phyloP scores from a whole-genome alignment of 495 filamentous ascomycete species.

The Penicillium goetzii region DNA sequence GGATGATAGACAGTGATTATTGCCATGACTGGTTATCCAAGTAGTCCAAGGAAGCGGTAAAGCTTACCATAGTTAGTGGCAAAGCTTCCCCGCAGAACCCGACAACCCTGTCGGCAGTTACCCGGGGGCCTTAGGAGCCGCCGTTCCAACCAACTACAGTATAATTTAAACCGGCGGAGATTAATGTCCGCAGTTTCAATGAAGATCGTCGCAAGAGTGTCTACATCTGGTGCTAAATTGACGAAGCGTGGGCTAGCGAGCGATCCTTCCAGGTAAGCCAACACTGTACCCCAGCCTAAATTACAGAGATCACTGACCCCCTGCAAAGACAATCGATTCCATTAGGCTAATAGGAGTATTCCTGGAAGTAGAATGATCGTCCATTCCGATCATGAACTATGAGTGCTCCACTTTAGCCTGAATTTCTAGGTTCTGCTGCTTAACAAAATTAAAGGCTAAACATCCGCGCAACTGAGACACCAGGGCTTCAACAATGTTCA shows the following conservation, averaged over 20 bases:
- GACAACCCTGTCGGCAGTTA: background rate
- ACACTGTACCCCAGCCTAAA: background rate
- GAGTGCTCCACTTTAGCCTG: background rate
- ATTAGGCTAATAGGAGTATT: background rate
- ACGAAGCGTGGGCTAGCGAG: background rate
- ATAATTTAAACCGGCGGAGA: background rate
- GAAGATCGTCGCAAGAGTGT: background rate
- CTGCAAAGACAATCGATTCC: background rate
- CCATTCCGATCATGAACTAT: background rate
- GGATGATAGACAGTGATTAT: background rate
- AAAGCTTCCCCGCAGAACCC: background rate
- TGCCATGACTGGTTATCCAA: background rate
- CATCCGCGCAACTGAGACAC: background rate
- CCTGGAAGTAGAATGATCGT: background rate
- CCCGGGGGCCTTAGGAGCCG: too few relatives aligned
- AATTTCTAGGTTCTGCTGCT: background rate
- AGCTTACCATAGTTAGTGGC: too few relatives aligned
- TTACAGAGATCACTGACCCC: background rate
- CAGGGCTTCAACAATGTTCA: background rate
- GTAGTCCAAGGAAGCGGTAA: background rate
- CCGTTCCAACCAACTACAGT: too few relatives aligned
- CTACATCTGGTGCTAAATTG: background rate
- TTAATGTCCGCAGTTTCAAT: background rate
- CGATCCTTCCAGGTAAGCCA: background rate
- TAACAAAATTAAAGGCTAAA: background rate